Percentiles rank a stretch among this genome's conserved stretches.
Conservation (phyloP, 2,329 filamentous ascomycete genomes). For the Pestalotiopsis sp. region DNA sequence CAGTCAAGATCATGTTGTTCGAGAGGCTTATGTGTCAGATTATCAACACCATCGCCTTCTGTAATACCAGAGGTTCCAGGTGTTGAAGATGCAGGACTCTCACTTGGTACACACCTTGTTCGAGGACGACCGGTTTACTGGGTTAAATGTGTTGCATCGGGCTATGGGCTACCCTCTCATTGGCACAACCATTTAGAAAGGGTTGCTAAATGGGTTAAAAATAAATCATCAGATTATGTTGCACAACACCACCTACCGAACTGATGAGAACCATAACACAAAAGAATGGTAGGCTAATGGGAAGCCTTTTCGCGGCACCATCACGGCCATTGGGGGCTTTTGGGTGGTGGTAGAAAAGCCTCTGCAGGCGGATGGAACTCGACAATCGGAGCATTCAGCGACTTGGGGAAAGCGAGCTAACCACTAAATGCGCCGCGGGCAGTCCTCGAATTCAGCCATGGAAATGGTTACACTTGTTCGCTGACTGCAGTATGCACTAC, state of each 20-base stretch:
- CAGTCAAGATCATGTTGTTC: no score
- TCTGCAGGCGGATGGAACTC: conserved; percentile 4
- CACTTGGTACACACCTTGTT: background rate
- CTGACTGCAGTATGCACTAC: conserved; percentile 7
- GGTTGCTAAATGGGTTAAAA: conserved; percentile 5
- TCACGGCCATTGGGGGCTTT: background rate
- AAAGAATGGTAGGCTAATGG: background rate
- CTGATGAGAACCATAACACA: no score
- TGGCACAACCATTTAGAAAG: background rate
- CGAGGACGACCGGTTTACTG: background rate
- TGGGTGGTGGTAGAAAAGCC: background rate
- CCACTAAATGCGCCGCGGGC: background rate
- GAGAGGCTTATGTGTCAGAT: no score
- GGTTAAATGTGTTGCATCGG: conserved; percentile 3
- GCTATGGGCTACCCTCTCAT: background rate
- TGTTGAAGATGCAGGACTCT: background rate
- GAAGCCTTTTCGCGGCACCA: background rate
- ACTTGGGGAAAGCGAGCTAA: background rate
- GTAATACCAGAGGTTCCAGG: background rate
- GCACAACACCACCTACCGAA: background rate
- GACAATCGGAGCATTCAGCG: background rate
- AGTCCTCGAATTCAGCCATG: no score
- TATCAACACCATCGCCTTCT: background rate
- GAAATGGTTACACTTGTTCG: background rate
- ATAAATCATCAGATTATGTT: background rate